Evolutionary conservation across 1,284 basidiomycete species (phyloP).

Genomic region (Entoloma clypeatum): DNA sequence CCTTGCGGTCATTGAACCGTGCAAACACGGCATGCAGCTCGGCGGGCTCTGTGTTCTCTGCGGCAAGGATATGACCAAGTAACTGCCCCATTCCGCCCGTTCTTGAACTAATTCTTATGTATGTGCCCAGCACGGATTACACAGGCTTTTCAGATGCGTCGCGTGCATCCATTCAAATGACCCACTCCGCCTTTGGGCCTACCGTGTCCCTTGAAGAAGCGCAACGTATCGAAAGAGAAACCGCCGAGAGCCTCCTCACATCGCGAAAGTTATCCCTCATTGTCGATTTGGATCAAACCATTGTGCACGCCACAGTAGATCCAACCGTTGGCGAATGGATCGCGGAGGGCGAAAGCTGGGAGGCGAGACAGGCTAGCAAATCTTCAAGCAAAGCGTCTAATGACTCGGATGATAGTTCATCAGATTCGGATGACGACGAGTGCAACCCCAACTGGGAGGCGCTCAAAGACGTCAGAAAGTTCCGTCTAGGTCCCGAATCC

Average conservation of each 20-base stretch:
- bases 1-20: conserved; percentile 75
- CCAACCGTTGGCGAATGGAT: conserved; percentile 99
- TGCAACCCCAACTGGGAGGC: conserved; percentile 89
- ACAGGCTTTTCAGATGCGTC: conserved; percentile 79
- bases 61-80: conserved; percentile 92
- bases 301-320: conserved; percentile 98
- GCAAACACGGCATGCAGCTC: conserved; percentile 91
- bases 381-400: conserved; percentile 31
- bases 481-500: conserved; percentile 80
- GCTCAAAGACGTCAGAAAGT: conserved; percentile 84
- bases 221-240: conserved; percentile 80
- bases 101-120: conserved; percentile 2
- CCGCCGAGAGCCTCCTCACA: conserved; percentile 72
- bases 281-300: conserved; percentile 98
- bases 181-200: conserved; percentile 75
- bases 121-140: conserved; percentile 71
- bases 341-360: conserved; percentile 74
- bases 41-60: conserved; percentile 91
- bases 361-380: conserved; percentile 47
- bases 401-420: conserved; percentile 38
- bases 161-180: conserved; percentile 82
- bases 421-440: conserved; percentile 49
- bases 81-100: conserved; percentile 28
- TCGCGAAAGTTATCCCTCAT: conserved; percentile 87
- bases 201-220: conserved; percentile 85